Evolutionary conservation across 805 yeast species (phyloP).

Genomic region (Starmerella lactis-condensi): DNA sequence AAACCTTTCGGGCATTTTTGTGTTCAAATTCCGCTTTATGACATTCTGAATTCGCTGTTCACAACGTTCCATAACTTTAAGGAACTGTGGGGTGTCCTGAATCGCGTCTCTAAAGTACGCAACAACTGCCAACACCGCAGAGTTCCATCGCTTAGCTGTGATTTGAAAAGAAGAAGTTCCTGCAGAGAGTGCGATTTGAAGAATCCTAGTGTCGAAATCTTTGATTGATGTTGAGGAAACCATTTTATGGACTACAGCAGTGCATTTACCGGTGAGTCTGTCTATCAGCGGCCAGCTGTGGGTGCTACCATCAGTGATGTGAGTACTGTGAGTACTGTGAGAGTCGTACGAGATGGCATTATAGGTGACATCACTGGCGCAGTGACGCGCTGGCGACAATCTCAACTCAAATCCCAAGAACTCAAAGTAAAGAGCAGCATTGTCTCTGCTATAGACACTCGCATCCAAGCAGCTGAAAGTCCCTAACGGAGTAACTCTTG

Average conservation of each 20-base stretch:
- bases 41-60: slow-evolving; percentile 88
- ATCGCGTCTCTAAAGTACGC: slow-evolving; percentile 89
- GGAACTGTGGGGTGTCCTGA: slow-evolving; percentile 54
- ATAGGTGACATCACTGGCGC: slow-evolving; percentile 24
- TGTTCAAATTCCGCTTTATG: slow-evolving; percentile 84
- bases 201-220: slow-evolving; percentile 60
- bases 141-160: slow-evolving; percentile 90
- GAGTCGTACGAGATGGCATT: slow-evolving; percentile 21
- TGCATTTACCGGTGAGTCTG: slow-evolving; percentile 55
- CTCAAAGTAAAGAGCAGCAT: slow-evolving; percentile 70
- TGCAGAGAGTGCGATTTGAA: slow-evolving; percentile 83
- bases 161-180: slow-evolving; percentile 92
- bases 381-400: slow-evolving; percentile 56
- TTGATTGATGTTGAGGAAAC: slow-evolving; percentile 69
- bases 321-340: background rate
- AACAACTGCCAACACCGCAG: slow-evolving; percentile 68
- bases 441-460: slow-evolving; percentile 77
- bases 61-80: slow-evolving; percentile 70
- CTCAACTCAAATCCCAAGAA: slow-evolving; percentile 94
- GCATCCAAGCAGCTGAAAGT: slow-evolving; percentile 65
- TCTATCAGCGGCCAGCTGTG: slow-evolving; percentile 83
- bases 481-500: slow-evolving; percentile 66
- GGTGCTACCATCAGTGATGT: slow-evolving; percentile 33
- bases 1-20: slow-evolving; percentile 95
- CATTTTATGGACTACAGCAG: slow-evolving; percentile 71